These are phyloP conservation scores for Mycena alexandri DNA, from an alignment of 768 basidiomycete genomes.

Conservation along the genomic window DNA sequence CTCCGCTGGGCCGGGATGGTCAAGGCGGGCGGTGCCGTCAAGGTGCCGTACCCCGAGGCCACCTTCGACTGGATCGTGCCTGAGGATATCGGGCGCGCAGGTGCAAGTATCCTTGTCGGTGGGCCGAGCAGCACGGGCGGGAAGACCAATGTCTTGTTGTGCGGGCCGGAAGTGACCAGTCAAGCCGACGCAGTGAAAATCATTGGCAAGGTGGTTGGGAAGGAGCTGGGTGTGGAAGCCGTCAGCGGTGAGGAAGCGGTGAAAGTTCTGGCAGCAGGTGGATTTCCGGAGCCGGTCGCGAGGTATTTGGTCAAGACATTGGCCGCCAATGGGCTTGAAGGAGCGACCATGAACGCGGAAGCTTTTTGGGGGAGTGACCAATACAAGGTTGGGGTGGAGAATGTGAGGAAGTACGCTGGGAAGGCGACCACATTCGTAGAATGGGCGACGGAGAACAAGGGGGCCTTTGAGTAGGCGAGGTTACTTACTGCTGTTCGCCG, in stretches of 20 bases:
- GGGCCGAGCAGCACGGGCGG: conserved; percentile 20
- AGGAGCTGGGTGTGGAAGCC: conserved; percentile 20
- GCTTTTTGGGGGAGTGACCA: no score
- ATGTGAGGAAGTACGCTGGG: no score
- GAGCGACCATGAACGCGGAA: no score
- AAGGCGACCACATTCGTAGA: no score
- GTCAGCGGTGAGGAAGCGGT: conserved; percentile 19
- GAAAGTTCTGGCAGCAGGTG: conserved; percentile 8
- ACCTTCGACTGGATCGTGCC: conserved; percentile 12
- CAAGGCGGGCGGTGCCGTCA: conserved; percentile 17
- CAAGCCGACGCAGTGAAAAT: conserved; percentile 18
- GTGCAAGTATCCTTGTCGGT: conserved; percentile 14
- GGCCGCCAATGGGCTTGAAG: no score
- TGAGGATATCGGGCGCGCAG: conserved; percentile 22
- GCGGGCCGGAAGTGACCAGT: conserved; percentile 20
- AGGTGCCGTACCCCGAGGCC: conserved; percentile 12
- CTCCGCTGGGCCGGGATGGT: conserved; percentile 16
- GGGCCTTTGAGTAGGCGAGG: no score
- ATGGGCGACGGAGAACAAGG: no score
- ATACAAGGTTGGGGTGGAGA: no score
- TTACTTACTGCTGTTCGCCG: no score
- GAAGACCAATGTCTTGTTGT: conserved; percentile 19
- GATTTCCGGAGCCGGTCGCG: conserved; percentile 3
- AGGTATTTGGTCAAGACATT: conserved; percentile 15
- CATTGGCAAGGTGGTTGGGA: conserved; percentile 15